Evolutionary conservation across 2,329 filamentous ascomycete genomes (phyloP).

Genomic region (Alternaria solani): DNA sequence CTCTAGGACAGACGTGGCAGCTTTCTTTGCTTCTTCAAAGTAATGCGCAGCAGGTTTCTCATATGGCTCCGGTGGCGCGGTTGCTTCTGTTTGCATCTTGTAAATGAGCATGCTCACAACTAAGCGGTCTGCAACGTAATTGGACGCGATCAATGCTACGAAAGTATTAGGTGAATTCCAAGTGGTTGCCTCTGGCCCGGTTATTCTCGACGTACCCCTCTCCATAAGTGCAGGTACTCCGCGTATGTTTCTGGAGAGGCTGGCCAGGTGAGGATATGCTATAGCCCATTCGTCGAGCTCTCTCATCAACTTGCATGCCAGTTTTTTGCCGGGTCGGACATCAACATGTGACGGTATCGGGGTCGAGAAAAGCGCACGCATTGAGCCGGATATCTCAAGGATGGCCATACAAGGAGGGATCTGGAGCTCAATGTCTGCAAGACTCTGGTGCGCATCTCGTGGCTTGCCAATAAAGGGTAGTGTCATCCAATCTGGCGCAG

Average conservation of each 20-base stretch:
- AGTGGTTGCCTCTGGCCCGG: not conserved
- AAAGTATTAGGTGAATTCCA: not conserved
- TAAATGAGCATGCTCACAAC: constrained; percentile 17
- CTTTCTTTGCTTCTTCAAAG: not conserved
- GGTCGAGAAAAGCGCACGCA: constrained; percentile 31
- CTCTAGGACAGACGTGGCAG: not conserved
- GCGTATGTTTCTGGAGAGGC: not conserved
- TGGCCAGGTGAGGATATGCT: not conserved
- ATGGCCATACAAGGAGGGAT: constrained; percentile 35
- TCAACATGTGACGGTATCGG: constrained; percentile 23
- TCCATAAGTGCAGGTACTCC: not conserved
- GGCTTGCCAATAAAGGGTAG: constrained; percentile 35
- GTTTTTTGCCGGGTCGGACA: constrained; percentile 19
- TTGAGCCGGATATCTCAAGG: constrained; percentile 23
- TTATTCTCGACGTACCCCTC: not conserved
- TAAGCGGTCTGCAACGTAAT: constrained; percentile 8
- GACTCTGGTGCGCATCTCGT: constrained; percentile 36
- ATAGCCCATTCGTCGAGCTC: constrained; percentile 19
- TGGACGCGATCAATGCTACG: constrained; percentile 9
- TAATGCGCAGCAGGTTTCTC: constrained; percentile 10
- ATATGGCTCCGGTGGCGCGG: not conserved
- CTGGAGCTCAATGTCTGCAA: constrained; percentile 38
- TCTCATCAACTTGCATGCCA: constrained; percentile 24
- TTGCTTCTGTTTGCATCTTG: constrained; percentile 14
- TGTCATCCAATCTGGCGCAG: constrained; percentile 40